These are phyloP conservation scores for Clavariopsis aquatica DNA, from an alignment of 495 filamentous ascomycete species.

Conservation along the genomic window DNA sequence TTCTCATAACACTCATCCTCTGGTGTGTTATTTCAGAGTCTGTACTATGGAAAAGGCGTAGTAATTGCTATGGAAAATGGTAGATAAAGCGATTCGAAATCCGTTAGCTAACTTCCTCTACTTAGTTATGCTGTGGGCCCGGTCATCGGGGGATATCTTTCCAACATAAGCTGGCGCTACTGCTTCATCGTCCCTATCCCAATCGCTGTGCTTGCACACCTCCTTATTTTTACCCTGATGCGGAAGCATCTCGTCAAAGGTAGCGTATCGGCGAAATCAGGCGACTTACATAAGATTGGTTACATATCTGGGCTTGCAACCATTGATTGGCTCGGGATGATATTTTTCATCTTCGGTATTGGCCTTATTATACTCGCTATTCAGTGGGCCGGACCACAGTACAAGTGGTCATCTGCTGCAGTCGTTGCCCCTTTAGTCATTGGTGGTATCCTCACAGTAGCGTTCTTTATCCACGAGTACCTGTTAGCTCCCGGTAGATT, in stretches of 20 bases:
- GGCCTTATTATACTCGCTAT: slow-evolving; percentile 60
- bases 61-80: background rate
- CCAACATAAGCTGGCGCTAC: slow-evolving; percentile 56
- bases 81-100: background rate
- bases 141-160: slow-evolving; percentile 53
- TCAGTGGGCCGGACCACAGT: slow-evolving; percentile 60
- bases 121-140: slow-evolving; percentile 51
- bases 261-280: background rate
- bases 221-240: slow-evolving; percentile 49
- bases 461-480: slow-evolving; percentile 58
- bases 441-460: slow-evolving; percentile 50
- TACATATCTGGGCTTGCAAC: slow-evolving; percentile 50
- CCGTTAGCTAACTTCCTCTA: background rate
- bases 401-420: slow-evolving; percentile 54
- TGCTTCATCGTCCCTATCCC: slow-evolving; percentile 61
- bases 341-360: slow-evolving; percentile 59
- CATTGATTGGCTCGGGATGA: slow-evolving; percentile 57
- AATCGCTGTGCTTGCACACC: slow-evolving; percentile 47
- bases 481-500: slow-evolving; percentile 52
- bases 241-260: slow-evolving; percentile 46
- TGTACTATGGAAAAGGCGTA: too few species aligned
- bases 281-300: slow-evolving; percentile 21
- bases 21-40: background rate
- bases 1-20: background rate
- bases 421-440: slow-evolving; percentile 57